Evolutionary conservation across 2,329 filamentous ascomycete species (phyloP), one percentile per base, ranked within the genome.

Genomic region (Periconia sp.): DNA sequence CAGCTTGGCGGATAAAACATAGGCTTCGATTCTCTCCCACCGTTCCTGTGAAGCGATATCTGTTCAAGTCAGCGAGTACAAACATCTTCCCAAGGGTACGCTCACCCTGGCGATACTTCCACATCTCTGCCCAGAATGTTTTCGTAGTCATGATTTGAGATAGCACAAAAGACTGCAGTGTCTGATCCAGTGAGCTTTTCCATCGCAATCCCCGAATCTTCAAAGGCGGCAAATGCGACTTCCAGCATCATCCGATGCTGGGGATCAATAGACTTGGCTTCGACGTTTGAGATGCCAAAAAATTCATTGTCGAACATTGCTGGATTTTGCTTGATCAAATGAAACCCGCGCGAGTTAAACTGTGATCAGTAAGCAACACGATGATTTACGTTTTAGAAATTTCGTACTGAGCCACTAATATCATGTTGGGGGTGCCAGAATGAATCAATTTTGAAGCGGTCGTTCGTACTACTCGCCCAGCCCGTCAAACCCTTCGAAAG

Each of bases 251-350:
- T 44, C 1, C 68, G 59, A 6, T 65, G 63, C 41, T 66, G 62
- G 1, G 68, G 68, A 45, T 71, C 68, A 55, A 69, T 63, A n/a
- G 53, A 50, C 2, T 54, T 52, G 3, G 64, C 64, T 47, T 67
- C 63, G 1, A 53, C 49, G 1, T 57, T 48, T 9, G 56, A 44
- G 2, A 67, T 60, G 5, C 54, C 58, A 27, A 67, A 67, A 44
- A 67, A 67, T 2, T 59, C 53, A 1, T 62, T 61, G 52, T 67
- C 64, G 20, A 67, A 67, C 2, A 41, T 41, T 10, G 52, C 52
- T 6, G 54, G 47, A 35, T 67, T 56, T n/a, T 61, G 56, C 10
- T 52, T 45, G 11, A 67, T 30, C 31, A 67, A 64, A 47, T 67
- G 62, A 56, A 40, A 51, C 50, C 20, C 14, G 17, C 15, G 20